Evolutionary conservation across 257 asterid genomes (phyloP).

Genomic region (Orobanche coerulescens): DNA sequence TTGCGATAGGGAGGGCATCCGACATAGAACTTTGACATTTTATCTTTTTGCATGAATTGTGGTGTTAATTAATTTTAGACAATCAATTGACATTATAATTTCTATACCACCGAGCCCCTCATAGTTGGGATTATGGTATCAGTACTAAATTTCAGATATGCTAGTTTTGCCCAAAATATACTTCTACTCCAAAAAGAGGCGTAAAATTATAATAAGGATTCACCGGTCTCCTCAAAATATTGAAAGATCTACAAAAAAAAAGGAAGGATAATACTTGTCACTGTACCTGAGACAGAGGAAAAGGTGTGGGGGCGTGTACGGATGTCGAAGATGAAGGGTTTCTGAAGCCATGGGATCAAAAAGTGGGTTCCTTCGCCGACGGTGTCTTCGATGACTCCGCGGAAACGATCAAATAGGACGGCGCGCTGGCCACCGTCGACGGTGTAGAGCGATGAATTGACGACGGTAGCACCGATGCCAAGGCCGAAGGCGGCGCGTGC

Average conservation of each 20-base stretch:
- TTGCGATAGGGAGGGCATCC: too few species aligned
- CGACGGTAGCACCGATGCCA: conserved; percentile 51
- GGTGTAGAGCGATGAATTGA: conserved; percentile 71
- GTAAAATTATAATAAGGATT: background rate
- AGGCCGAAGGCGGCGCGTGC: conserved; percentile 74
- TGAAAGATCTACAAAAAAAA: background rate
- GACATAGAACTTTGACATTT: too few species aligned
- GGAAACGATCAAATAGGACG: conserved; percentile 87
- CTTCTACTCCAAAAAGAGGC: background rate
- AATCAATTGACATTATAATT: too few species aligned
- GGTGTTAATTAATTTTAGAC: too few species aligned
- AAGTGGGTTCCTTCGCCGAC: conserved; percentile 92
- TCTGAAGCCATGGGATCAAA: conserved; percentile 86
- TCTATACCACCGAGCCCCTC: too few species aligned
- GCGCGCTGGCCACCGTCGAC: conserved; percentile 98
- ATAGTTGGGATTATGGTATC: too few species aligned
- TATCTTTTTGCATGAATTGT: too few species aligned
- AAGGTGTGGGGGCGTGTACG: conserved; percentile 87
- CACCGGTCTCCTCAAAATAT: background rate
- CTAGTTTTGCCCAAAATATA: background rate
- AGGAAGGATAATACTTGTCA: background rate
- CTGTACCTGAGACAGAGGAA: conserved; percentile 62
- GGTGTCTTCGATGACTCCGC: conserved; percentile 65
- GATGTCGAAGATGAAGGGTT: conserved; percentile 79
- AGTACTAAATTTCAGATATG: background rate